phyloP scores from a whole-genome alignment of 2,329 filamentous ascomycete species.

The Claviceps digitariae region DNA sequence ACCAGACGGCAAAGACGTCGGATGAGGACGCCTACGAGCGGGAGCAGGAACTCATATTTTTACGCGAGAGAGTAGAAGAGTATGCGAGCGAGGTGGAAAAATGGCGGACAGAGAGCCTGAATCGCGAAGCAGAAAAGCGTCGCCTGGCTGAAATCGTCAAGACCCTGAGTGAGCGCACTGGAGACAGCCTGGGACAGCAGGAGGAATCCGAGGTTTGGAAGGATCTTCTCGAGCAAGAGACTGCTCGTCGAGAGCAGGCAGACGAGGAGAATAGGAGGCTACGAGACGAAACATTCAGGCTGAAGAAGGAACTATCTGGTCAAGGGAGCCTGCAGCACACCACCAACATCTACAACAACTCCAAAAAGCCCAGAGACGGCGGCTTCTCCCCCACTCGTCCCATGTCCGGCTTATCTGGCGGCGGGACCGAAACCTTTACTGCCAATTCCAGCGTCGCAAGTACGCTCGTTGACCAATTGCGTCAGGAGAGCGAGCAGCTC shows the following conservation, averaged over 20 bases:
- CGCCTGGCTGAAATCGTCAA: slow-evolving; percentile 70
- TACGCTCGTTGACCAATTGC: slow-evolving; percentile 64
- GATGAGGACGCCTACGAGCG: slow-evolving; percentile 52
- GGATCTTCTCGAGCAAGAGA: slow-evolving; percentile 86
- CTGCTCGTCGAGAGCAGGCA: slow-evolving; percentile 71
- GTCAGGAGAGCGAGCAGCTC: slow-evolving; percentile 57
- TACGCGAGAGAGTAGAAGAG: slow-evolving; percentile 75
- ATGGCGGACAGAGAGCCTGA: slow-evolving; percentile 62
- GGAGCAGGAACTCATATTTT: slow-evolving; percentile 74
- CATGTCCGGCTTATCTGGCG: slow-evolving; percentile 34
- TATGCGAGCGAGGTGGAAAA: slow-evolving; percentile 75
- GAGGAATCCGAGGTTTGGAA: slow-evolving; percentile 81
- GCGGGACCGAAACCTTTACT: slow-evolving; percentile 36
- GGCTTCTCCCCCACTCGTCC: slow-evolving; percentile 34
- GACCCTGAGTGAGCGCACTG: slow-evolving; percentile 34
- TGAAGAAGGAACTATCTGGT: slow-evolving; percentile 43
- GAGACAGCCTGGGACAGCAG: slow-evolving; percentile 37
- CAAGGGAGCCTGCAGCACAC: slow-evolving; percentile 37
- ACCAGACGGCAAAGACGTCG: slow-evolving; percentile 40
- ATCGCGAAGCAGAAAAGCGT: slow-evolving; percentile 72
- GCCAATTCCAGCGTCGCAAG: slow-evolving; percentile 44
- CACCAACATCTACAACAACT: slow-evolving; percentile 54
- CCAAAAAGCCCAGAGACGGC: slow-evolving; percentile 37
- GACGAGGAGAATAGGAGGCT: slow-evolving; percentile 80
- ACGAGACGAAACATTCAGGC: slow-evolving; percentile 67